Evolutionary conservation across 2,329 filamentous ascomycete genomes (phyloP), one percentile per base, ranked within the genome.

Genomic region (Drechslerella coelobrocha): DNA sequence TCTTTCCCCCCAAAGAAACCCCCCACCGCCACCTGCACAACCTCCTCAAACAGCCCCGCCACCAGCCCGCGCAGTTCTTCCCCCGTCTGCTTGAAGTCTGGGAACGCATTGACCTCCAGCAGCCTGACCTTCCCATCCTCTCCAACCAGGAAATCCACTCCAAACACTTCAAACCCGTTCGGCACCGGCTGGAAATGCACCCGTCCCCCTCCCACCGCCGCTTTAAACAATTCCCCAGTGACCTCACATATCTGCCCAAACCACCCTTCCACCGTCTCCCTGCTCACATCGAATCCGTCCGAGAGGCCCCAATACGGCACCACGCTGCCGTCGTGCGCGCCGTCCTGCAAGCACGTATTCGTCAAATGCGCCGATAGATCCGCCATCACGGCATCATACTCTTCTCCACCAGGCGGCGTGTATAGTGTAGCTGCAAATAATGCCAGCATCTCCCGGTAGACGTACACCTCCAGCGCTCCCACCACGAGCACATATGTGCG

Each of bases 101-200:
- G 94, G 79, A 96, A 99, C 0, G 93, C 91, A 81, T 99, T 99
- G 29, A 96, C 85, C 81, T 99, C 94, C 62, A 99, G 81, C 76
- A 99, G 78, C 86, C 88, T 97, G 2, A 86, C 85, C 2, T 76
- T 82, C 0, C 86, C 88, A 7, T 78, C 76, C 0, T 78, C 83
- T 76, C 92, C 90, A 8, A 97, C 87, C 76, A 99, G 79, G 77
- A 94, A 99, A 78, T 99, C 94, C 43, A 97, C 79, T 0, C 94
- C 94, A 78, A 90, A 99, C 6, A 95, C 82, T 81, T 99, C 94
- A 77, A 97, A 97, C 0, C 89, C 90, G 78, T 95, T 93, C 0
- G 88, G 87, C 52, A 96, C 78, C 14, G 92, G 62, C 50, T 97
- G 92, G 81, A 97, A 99, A 82, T 99, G 92, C 8, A 96, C 84